phyloP scores from a whole-genome alignment of 2,329 filamentous ascomycete genomes.

The Colletotrichum filicis region DNA sequence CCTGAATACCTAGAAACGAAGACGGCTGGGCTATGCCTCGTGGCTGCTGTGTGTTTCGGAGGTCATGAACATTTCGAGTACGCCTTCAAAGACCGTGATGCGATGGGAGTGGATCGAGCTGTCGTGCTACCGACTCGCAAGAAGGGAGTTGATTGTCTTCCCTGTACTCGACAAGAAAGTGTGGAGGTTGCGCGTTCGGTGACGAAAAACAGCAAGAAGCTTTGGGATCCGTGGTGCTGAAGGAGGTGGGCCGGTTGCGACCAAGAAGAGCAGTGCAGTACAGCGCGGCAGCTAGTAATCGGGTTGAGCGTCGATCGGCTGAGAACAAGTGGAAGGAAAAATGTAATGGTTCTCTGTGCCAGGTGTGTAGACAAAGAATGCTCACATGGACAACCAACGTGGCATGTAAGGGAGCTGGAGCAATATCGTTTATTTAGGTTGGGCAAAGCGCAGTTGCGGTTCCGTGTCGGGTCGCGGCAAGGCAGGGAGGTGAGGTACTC shows the following conservation, averaged over 20 bases:
- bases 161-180: background rate
- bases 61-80: conserved; percentile 26
- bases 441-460: background rate
- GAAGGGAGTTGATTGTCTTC: background rate
- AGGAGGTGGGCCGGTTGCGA: background rate
- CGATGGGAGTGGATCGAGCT: background rate
- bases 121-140: background rate
- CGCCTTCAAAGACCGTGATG: background rate
- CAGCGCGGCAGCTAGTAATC: background rate
- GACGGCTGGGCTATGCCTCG: conserved; percentile 12
- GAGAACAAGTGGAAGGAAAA: background rate
- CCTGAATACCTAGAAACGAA: conserved; percentile 39
- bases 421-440: conserved; percentile 7
- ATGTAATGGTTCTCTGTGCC: background rate
- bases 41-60: conserved; percentile 11
- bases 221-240: background rate
- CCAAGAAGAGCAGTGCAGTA: background rate
- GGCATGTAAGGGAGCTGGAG: conserved; percentile 29
- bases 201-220: background rate
- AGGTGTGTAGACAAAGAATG: background rate
- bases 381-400: background rate
- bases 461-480: conserved; percentile 3
- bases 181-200: background rate
- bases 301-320: background rate
- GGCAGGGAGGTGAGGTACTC: background rate